phyloP scores from a whole-genome alignment of 139 green algal species.

The Chlamydomonas urium region DNA sequence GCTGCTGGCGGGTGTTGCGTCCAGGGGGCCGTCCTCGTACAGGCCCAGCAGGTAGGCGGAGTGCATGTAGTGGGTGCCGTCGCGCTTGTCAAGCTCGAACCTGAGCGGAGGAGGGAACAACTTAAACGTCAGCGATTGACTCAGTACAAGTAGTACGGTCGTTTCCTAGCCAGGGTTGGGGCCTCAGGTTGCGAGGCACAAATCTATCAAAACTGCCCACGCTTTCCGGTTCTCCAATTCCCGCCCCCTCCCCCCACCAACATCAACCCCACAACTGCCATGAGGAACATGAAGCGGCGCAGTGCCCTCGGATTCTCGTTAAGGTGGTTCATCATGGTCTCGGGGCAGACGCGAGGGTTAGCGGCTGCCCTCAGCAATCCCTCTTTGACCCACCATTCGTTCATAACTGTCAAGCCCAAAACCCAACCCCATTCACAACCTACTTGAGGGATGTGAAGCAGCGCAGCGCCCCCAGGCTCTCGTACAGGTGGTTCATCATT shows the following conservation, averaged over 20 bases:
- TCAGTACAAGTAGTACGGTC: neutral
- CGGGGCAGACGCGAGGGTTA: too few species aligned
- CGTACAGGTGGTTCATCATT: conserved; percentile 12
- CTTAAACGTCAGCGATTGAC: neutral
- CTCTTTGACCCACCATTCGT: neutral
- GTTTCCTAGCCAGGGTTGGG: neutral
- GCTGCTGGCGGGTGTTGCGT: neutral
- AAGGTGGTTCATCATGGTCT: neutral
- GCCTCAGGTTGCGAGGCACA: neutral
- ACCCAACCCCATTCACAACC: neutral
- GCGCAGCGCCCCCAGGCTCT: neutral
- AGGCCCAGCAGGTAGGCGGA: conserved; percentile 20
- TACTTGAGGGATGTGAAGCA: neutral
- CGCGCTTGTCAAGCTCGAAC: conserved; percentile 10
- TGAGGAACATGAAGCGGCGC: neutral
- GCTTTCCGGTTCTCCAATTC: neutral
- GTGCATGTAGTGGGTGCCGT: conserved; percentile 22
- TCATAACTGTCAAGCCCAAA: neutral
- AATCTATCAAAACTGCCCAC: neutral
- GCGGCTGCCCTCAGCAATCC: too few species aligned
- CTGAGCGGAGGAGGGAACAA: neutral
- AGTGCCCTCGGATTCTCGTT: neutral
- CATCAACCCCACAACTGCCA: neutral
- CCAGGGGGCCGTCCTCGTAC: conserved; percentile 10
- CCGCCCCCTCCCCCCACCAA: neutral